These are phyloP conservation scores for Talaromyces sp. DNA, from an alignment of 2,329 filamentous ascomycete species.

Conservation along the genomic window DNA sequence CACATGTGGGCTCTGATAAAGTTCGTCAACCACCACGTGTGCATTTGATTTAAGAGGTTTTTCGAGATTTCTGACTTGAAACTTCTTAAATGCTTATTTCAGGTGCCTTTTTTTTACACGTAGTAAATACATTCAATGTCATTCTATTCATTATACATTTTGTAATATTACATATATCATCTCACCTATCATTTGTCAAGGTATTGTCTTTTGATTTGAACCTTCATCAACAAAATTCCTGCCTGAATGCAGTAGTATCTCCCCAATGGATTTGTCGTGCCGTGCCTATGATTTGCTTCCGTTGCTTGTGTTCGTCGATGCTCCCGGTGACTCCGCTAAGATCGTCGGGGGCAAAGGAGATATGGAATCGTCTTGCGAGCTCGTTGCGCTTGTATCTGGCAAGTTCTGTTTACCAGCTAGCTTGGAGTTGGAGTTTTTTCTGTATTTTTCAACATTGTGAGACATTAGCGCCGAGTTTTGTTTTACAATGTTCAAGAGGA, in stretches of 20 bases:
- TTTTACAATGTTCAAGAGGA: not conserved
- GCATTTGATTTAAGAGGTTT: no score
- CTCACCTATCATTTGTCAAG: no score
- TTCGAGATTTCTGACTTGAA: no score
- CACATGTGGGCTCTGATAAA: no score
- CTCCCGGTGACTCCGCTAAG: not conserved
- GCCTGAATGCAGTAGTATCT: not conserved
- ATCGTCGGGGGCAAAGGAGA: not conserved
- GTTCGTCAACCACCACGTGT: no score
- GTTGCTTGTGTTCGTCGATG: not conserved
- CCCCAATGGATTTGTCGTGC: not conserved
- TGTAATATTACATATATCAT: no score
- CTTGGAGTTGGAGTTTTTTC: not conserved
- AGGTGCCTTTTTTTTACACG: no score
- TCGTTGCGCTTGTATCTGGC: not conserved
- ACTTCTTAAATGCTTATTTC: no score
- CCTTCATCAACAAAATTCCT: not conserved
- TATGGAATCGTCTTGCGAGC: not conserved
- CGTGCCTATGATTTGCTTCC: not conserved
- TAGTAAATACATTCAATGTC: no score
- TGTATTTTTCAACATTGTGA: not conserved
- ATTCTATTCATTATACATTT: no score
- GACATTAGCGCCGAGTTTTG: not conserved
- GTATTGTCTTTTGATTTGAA: no score
- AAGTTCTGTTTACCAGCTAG: not conserved